These are phyloP conservation scores for Rhynchosporium agropyri DNA, from an alignment of 2,329 filamentous ascomycete species.

Conservation along the genomic window DNA sequence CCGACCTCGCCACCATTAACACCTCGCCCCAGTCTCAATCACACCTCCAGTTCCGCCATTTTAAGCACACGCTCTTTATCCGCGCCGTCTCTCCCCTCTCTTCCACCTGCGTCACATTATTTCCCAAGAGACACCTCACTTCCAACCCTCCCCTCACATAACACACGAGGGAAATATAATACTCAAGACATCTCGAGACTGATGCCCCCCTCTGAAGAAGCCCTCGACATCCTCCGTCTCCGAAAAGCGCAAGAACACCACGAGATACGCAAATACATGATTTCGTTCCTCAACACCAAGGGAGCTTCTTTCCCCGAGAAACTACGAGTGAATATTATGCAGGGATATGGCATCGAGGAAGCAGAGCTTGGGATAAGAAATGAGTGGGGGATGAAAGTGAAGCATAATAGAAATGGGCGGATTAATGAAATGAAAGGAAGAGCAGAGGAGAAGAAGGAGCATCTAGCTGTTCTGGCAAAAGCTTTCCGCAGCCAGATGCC, in stretches of 20 bases:
- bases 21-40: neutral
- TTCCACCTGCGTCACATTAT: neutral
- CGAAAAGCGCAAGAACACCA: conserved; percentile 31
- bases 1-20: no score
- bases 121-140: neutral
- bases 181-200: conserved; percentile 13
- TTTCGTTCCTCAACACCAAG: conserved; percentile 35
- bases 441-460: conserved; percentile 14
- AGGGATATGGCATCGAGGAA: conserved; percentile 33
- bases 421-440: conserved; percentile 4
- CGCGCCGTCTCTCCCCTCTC: neutral
- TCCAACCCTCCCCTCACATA: conserved; percentile 1
- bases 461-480: conserved; percentile 23
- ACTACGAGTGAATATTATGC: conserved; percentile 33
- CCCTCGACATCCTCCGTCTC: conserved; percentile 18
- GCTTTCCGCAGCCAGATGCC: conserved; percentile 28
- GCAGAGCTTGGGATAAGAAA: conserved; percentile 29
- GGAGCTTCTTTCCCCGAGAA: conserved; percentile 32
- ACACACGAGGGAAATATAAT: conserved; percentile 13
- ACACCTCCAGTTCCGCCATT: neutral
- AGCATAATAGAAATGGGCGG: conserved; percentile 18
- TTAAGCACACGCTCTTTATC: neutral
- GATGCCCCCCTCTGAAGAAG: conserved; percentile 31
- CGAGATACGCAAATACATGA: conserved; percentile 35
- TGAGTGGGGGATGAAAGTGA: conserved; percentile 25